phyloP scores from a whole-genome alignment of 805 yeast genomes.

The Candida pseudofarinosa region DNA sequence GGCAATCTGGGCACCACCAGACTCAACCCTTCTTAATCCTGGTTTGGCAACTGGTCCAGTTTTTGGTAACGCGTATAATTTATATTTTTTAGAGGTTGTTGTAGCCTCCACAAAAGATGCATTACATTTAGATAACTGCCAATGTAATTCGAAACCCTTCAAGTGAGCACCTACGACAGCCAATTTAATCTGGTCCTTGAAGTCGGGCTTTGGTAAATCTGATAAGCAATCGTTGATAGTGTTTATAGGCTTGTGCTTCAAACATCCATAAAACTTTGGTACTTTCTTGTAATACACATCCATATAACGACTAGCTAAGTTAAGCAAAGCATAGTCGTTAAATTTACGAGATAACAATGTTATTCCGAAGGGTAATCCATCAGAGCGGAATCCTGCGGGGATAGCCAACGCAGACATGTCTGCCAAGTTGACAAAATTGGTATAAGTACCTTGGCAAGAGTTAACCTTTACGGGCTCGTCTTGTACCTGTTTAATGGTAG shows the following conservation, averaged over 20 bases:
- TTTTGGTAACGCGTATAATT: slow-evolving; percentile 77
- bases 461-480: slow-evolving; percentile 74
- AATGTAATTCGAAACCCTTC: slow-evolving; percentile 81
- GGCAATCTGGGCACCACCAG: slow-evolving; percentile 56
- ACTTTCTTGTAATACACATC: slow-evolving; percentile 39
- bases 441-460: slow-evolving; percentile 96
- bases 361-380: slow-evolving; percentile 88
- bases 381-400: slow-evolving; percentile 81
- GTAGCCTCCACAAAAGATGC: slow-evolving; percentile 68
- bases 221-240: slow-evolving; percentile 43
- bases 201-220: slow-evolving; percentile 41
- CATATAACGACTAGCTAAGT: slow-evolving; percentile 72
- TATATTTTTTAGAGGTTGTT: slow-evolving; percentile 66
- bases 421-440: slow-evolving; percentile 92
- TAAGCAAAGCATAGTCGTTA: slow-evolving; percentile 84
- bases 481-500: slow-evolving; percentile 68
- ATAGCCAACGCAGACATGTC: slow-evolving; percentile 89
- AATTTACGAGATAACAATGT: slow-evolving; percentile 79
- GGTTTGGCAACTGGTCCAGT: slow-evolving; percentile 85
- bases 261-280: slow-evolving; percentile 56
- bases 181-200: slow-evolving; percentile 49
- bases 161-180: slow-evolving; percentile 98
- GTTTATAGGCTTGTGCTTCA: slow-evolving; percentile 33
- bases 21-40: slow-evolving; percentile 69
- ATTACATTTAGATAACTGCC: slow-evolving; percentile 85